Evolutionary conservation across 768 basidiomycete species (phyloP).

Genomic region (Mycena rebaudengoi): DNA sequence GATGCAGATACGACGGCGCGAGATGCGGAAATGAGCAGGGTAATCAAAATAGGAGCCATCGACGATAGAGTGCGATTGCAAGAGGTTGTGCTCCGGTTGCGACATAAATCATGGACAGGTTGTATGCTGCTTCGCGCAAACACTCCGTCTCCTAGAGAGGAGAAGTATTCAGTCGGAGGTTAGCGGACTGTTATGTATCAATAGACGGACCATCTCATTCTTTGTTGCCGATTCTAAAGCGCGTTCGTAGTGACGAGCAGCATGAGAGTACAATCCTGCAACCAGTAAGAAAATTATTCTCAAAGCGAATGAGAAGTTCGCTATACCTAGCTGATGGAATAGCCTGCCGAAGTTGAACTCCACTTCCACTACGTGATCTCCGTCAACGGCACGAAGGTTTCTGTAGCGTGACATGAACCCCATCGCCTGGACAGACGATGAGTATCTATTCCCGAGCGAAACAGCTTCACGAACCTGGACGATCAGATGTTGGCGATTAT

Average conservation of each 20-base stretch:
- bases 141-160: conserved; percentile 56
- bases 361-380: conserved; percentile 70
- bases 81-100: conserved; percentile 78
- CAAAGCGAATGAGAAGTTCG: neutral
- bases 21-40: neutral
- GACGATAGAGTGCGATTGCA: conserved; percentile 74
- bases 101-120: conserved; percentile 84
- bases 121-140: conserved; percentile 85
- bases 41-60: conserved; percentile 79
- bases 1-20: no score
- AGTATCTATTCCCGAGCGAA: neutral
- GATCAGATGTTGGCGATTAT: conserved; percentile 92
- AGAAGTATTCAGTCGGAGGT: neutral
- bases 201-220: conserved; percentile 28
- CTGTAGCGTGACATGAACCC: conserved; percentile 88
- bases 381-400: conserved; percentile 56
- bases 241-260: conserved; percentile 84
- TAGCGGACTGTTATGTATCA: neutral
- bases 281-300: neutral
- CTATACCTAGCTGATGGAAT: conserved; percentile 91
- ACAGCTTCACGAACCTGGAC: conserved; percentile 55
- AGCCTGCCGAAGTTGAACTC: conserved; percentile 93
- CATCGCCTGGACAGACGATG: conserved; percentile 47
- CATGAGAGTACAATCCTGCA: conserved; percentile 83
- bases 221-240: conserved; percentile 66